These are phyloP conservation scores for Pichia kluyveri DNA, from an alignment of 805 yeast genomes.

Conservation along the genomic window DNA sequence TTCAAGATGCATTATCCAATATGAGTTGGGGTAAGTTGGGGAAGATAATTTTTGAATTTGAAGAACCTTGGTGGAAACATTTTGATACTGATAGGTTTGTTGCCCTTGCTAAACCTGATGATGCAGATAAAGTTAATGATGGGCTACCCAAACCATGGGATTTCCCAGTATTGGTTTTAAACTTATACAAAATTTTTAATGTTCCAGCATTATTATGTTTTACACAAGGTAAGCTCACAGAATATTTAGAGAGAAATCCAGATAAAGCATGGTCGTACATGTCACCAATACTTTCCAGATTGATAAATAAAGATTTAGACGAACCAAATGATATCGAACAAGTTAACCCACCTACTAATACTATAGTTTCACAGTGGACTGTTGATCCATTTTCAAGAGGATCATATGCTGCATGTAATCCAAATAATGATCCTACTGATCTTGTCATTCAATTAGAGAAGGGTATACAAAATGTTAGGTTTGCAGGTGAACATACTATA, in stretches of 20 bases:
- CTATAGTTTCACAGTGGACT: constrained; percentile 66
- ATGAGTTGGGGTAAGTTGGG: constrained; percentile 65
- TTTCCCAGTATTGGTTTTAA: constrained; percentile 55
- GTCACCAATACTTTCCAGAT: constrained; percentile 37
- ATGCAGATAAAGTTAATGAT: background rate
- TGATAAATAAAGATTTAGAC: constrained; percentile 8
- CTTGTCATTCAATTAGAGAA: constrained; percentile 51
- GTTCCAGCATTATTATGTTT: constrained; percentile 53
- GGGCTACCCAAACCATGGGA: constrained; percentile 37
- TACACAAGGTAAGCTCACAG: constrained; percentile 67
- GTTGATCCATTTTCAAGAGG: constrained; percentile 72
- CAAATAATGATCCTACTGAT: constrained; percentile 63
- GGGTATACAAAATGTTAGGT: constrained; percentile 54
- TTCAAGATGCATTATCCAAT: constrained; percentile 34
- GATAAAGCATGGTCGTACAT: constrained; percentile 47
- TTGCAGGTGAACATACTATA: constrained; percentile 89
- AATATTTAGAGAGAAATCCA: constrained; percentile 43
- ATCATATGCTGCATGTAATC: constrained; percentile 64
- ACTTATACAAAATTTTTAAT: constrained; percentile 39
- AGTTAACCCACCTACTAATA: constrained; percentile 25
- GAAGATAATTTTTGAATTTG: constrained; percentile 64
- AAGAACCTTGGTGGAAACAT: constrained; percentile 48
- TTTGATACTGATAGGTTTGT: constrained; percentile 40
- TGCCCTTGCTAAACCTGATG: constrained; percentile 32
- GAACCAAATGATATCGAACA: background rate